These are phyloP conservation scores for Furcasterigmium sp. DNA, from an alignment of 2,329 filamentous ascomycete genomes.

Conservation along the genomic window DNA sequence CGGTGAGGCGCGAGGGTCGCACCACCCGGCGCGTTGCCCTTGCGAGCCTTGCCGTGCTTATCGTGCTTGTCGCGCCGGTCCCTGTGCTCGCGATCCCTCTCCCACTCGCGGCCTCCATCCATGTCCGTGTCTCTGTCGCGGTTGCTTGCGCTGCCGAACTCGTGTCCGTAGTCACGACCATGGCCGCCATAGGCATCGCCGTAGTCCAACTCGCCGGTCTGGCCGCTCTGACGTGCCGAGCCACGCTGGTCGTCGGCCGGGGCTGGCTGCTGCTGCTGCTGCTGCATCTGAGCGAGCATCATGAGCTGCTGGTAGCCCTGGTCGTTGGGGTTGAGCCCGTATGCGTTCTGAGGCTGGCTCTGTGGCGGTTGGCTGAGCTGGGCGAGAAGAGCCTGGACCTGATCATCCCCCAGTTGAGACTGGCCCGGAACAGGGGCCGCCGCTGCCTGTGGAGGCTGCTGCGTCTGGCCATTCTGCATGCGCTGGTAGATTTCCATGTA, in stretches of 20 bases:
- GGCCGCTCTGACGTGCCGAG: conserved; percentile 11
- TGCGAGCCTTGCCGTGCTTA: conserved; percentile 29
- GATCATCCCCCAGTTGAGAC: conserved; percentile 21
- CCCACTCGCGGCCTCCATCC: conserved; percentile 4
- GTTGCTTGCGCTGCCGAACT: conserved; percentile 15
- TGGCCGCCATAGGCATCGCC: conserved; percentile 10
- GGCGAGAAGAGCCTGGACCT: conserved; percentile 38
- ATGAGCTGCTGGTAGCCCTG: conserved; percentile 33
- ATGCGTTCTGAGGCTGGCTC: conserved; percentile 12
- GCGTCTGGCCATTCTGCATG: conserved; percentile 27
- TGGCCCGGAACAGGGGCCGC: conserved; percentile 8
- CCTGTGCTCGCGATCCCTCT: conserved; percentile 14
- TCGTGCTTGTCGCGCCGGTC: conserved; percentile 19
- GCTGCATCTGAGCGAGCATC: conserved; percentile 31
- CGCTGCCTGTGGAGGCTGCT: conserved; percentile 13
- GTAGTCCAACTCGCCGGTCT: not conserved
- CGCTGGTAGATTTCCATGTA: conserved; percentile 37
- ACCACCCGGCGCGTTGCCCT: conserved; percentile 18
- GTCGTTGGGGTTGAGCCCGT: conserved; percentile 30
- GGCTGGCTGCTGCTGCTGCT: conserved; percentile 18
- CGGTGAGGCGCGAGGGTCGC: conserved; percentile 33
- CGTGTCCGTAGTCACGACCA: conserved; percentile 12
- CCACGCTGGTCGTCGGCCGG: conserved; percentile 4
- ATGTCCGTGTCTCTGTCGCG: conserved; percentile 16
- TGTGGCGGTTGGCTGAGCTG: conserved; percentile 31